Percentiles rank a stretch among this genome's conserved stretches.
These are phyloP conservation scores for Chaetomium cochliodes DNA, from an alignment of 495 filamentous ascomycete species.

Conservation along the genomic window DNA sequence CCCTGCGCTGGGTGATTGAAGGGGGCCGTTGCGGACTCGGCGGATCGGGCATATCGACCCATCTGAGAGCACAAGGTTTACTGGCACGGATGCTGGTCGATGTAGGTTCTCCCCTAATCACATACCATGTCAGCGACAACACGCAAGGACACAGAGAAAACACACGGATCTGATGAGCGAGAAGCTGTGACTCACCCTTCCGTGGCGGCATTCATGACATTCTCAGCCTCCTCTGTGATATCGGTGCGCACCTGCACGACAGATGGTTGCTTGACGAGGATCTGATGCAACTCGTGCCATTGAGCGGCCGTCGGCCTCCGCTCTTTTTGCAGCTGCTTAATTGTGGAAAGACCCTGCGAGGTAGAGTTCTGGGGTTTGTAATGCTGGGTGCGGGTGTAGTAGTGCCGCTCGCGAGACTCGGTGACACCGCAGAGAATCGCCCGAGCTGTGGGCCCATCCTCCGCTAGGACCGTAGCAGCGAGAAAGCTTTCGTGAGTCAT, in stretches of 20 bases:
- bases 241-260: conserved; percentile 43
- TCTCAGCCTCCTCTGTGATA: conserved; percentile 37
- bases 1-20: conserved; percentile 43
- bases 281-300: conserved; percentile 45
- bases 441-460: conserved; percentile 36
- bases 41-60: conserved; percentile 48
- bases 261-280: conserved; percentile 41
- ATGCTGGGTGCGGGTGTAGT: conserved; percentile 38
- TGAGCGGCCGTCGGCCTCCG: conserved; percentile 24
- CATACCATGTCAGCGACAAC: background rate
- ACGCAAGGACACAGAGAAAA: background rate
- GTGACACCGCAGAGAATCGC: conserved; percentile 44
- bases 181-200: background rate
- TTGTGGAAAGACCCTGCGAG: conserved; percentile 25
- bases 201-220: background rate
- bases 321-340: conserved; percentile 39
- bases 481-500: conserved; percentile 48
- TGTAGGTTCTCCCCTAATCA: conserved; percentile 2
- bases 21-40: conserved; percentile 26
- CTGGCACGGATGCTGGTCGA: conserved; percentile 1
- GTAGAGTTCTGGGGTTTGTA: conserved; percentile 33
- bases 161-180: background rate
- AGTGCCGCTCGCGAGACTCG: conserved; percentile 40
- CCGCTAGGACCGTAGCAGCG: conserved; percentile 34
- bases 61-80: conserved; percentile 32